These are phyloP conservation scores for Aphanomyces cochlioides DNA, from an alignment of 352 stramenopile genomes.

Conservation along the genomic window DNA sequence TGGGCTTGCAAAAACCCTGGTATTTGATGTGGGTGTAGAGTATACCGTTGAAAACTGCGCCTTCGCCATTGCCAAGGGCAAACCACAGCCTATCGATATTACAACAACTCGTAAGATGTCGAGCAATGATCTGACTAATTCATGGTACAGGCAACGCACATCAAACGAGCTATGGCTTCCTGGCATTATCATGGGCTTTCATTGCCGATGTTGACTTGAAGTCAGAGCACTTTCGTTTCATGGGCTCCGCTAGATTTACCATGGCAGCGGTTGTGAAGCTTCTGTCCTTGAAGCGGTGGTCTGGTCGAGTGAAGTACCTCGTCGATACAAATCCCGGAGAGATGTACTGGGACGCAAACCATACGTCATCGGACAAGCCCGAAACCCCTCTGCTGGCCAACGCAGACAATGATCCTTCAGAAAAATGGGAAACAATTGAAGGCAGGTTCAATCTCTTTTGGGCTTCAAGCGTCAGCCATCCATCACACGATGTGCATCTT, in stretches of 20 bases:
- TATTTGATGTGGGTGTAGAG: conserved; percentile 47
- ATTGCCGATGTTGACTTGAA: conserved; percentile 79
- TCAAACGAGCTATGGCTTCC: conserved; percentile 64
- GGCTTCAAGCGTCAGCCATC: conserved; percentile 54
- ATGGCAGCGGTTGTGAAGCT: conserved; percentile 57
- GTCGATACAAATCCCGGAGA: conserved; percentile 25
- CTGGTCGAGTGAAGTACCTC: conserved; percentile 48
- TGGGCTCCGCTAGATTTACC: conserved; percentile 66
- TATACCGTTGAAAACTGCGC: conserved; percentile 54
- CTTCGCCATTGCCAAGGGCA: conserved; percentile 62
- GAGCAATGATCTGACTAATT: conserved; percentile 1
- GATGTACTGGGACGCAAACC: conserved; percentile 24
- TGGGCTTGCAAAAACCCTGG: conserved; percentile 51
- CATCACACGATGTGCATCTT: conserved; percentile 43
- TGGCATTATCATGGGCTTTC: conserved; percentile 82
- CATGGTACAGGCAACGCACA: conserved; percentile 38
- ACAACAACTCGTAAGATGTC: conserved; percentile 31
- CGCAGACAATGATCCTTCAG: conserved; percentile 28
- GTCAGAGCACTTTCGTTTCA: conserved; percentile 60
- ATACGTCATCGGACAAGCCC: conserved; percentile 1
- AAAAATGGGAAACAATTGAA: conserved; percentile 41
- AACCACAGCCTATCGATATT: conserved; percentile 59
- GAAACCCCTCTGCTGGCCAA: conserved; percentile 1
- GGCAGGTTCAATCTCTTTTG: conserved; percentile 60
- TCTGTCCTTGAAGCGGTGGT: conserved; percentile 43